Evolutionary conservation across 192 early-diverging fungal genomes (phyloP).

Genomic region (Gaertneriomyces sp.): DNA sequence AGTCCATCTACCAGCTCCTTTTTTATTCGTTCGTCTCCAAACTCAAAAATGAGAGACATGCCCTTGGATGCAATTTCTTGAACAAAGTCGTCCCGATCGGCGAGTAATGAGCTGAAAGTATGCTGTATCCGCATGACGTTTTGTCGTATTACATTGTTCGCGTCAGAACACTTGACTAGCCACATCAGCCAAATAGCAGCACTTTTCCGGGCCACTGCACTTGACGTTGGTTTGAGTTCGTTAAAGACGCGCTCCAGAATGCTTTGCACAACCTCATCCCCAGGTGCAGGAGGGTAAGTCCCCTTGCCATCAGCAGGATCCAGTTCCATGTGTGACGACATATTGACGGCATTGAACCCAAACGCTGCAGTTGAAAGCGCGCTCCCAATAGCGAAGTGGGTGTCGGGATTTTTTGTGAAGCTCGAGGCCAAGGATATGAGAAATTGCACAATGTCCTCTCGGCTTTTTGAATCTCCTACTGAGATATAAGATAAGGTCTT

Average conservation of each 20-base stretch:
- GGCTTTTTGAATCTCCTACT: conserved; percentile 33
- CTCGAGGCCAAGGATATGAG: conserved; percentile 55
- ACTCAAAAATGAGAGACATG: conserved; percentile 76
- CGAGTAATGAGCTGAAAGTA: conserved; percentile 69
- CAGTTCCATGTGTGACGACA: conserved; percentile 55
- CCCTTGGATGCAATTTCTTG: conserved; percentile 88
- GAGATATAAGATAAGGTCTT: too few species aligned
- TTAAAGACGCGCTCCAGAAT: conserved; percentile 55
- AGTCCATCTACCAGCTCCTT: conserved; percentile 67
- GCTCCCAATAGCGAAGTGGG: conserved; percentile 83
- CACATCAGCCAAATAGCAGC: conserved; percentile 77
- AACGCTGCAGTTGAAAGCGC: conserved; percentile 60
- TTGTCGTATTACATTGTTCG: conserved; percentile 17
- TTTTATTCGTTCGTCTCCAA: conserved; percentile 66
- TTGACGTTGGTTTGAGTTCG: conserved; percentile 49
- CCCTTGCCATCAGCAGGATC: conserved; percentile 59
- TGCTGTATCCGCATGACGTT: conserved; percentile 66
- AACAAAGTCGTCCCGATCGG: conserved; percentile 81
- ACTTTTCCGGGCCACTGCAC: conserved; percentile 59
- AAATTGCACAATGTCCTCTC: conserved; percentile 38
- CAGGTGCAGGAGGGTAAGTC: conserved; percentile 1
- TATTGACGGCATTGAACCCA: conserved; percentile 64
- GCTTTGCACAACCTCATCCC: conserved; percentile 34
- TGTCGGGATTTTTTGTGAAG: conserved; percentile 73
- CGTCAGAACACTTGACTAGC: conserved; percentile 56